Evolutionary conservation across 2,329 filamentous ascomycete genomes (phyloP).

Genomic region (Colletotrichum sp.): DNA sequence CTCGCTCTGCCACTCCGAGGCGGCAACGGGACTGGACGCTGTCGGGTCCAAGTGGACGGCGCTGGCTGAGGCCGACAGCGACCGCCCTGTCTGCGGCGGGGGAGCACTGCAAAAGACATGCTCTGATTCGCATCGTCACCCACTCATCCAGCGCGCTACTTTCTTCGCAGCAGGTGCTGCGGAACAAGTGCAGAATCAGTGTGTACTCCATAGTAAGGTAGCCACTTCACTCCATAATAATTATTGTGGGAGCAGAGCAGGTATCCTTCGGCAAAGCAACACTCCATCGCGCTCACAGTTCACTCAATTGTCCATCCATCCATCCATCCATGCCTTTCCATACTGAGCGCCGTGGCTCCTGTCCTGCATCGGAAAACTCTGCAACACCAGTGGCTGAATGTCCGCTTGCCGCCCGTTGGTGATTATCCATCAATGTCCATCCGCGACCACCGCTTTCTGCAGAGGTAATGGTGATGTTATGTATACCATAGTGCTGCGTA

Average conservation of each 20-base stretch:
- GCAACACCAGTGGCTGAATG: slow-evolving; percentile 3
- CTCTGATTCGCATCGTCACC: slow-evolving; percentile 1
- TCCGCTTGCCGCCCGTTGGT: not conserved
- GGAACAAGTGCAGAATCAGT: not conserved
- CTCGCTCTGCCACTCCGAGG: slow-evolving; percentile 12
- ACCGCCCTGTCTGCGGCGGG: slow-evolving; percentile 4
- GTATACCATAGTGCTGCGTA: not conserved
- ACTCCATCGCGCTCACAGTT: not conserved
- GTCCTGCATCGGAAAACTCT: slow-evolving; percentile 17
- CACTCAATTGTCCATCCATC: not conserved
- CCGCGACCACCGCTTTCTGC: not conserved
- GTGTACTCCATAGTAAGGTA: not conserved
- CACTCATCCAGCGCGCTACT: not conserved
- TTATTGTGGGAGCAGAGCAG: not conserved
- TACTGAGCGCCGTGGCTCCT: not conserved
- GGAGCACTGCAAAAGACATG: not conserved
- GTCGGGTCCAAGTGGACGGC: not conserved
- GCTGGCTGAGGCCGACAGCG: not conserved
- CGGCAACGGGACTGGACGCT: not conserved
- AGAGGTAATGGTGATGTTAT: not conserved
- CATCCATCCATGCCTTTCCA: not conserved
- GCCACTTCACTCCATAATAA: not conserved
- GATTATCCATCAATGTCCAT: not conserved
- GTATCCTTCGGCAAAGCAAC: not conserved
- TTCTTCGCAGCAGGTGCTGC: not conserved